These are phyloP conservation scores for Pyrenochaeta sp. DNA, from an alignment of 2,329 filamentous ascomycete genomes.

Conservation along the genomic window DNA sequence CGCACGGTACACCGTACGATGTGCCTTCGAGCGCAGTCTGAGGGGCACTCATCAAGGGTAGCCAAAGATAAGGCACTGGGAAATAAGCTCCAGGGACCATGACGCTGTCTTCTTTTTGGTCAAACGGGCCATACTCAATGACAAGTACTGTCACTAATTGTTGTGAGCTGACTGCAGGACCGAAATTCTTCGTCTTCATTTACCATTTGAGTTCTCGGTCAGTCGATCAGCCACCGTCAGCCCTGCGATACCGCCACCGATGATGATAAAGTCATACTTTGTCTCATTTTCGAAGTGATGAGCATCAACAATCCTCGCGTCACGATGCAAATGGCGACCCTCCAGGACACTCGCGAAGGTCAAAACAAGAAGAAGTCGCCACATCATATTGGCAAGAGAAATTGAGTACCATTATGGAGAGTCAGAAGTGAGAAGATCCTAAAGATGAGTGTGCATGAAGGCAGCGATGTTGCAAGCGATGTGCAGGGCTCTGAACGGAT, in stretches of 20 bases:
- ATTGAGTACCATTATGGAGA: not conserved
- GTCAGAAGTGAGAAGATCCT: not conserved
- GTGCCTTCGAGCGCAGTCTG: conserved; percentile 26
- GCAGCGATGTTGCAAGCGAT: not conserved
- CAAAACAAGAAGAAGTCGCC: not conserved
- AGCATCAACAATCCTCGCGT: conserved; percentile 15
- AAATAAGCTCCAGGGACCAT: conserved; percentile 32
- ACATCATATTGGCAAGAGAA: not conserved
- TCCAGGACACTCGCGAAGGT: not conserved
- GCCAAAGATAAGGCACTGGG: conserved; percentile 34
- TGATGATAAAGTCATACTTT: conserved; percentile 36
- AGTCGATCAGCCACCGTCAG: conserved; percentile 37
- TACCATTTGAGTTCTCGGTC: conserved; percentile 29
- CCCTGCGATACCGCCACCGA: conserved; percentile 36
- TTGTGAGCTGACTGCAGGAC: not conserved
- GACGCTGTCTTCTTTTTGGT: conserved; percentile 28
- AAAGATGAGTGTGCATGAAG: not conserved
- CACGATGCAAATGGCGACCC: conserved; percentile 8
- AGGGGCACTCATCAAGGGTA: conserved; percentile 25
- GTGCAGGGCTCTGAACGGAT: not conserved
- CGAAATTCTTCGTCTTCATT: not conserved
- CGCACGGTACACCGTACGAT: conserved; percentile 25
- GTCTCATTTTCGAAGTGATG: conserved; percentile 11
- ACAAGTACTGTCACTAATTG: conserved; percentile 34
- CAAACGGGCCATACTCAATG: conserved; percentile 38